Conservation (phyloP, 2,329 filamentous ascomycete species). For the Nannizzia gypsea region DNA sequence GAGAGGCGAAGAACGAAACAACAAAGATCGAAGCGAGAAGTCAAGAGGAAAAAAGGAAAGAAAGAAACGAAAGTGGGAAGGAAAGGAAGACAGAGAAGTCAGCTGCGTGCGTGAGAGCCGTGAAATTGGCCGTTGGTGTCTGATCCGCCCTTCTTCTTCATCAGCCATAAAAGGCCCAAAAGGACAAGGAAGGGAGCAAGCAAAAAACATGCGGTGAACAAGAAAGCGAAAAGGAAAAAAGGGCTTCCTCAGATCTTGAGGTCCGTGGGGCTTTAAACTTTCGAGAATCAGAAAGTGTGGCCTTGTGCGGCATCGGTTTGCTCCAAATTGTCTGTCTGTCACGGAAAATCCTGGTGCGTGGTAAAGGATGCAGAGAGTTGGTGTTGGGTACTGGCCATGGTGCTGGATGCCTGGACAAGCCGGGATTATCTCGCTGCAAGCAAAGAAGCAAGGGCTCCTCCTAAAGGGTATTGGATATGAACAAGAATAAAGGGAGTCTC, state of each 20-base stretch:
- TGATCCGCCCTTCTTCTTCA: not conserved
- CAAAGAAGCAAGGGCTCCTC: not conserved
- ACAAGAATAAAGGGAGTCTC: not conserved
- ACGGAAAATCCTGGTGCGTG: constrained; percentile 3
- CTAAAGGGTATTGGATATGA: not conserved
- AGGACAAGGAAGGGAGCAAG: not conserved
- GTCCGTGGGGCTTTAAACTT: constrained; percentile 4
- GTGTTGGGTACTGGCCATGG: not conserved
- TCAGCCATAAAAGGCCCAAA: not conserved
- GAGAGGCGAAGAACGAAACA: not conserved
- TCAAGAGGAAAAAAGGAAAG: not conserved
- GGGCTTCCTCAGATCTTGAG: not conserved
- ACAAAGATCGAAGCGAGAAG: not conserved
- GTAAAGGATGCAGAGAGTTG: constrained; percentile 1
- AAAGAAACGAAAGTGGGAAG: not conserved
- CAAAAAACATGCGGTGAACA: not conserved
- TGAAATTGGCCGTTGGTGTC: not conserved
- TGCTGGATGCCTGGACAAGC: not conserved
- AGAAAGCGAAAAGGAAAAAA: constrained; percentile 1
- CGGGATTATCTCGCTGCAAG: not conserved
- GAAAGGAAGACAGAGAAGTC: not conserved
- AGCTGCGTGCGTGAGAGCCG: not conserved
- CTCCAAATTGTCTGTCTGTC: not conserved
- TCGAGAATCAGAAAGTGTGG: not conserved
- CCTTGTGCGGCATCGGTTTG: not conserved